Percentiles rank a stretch among this genome's conserved stretches.
Conservation (phyloP, 106 monocot species). For the Ottelia alismoides region DNA sequence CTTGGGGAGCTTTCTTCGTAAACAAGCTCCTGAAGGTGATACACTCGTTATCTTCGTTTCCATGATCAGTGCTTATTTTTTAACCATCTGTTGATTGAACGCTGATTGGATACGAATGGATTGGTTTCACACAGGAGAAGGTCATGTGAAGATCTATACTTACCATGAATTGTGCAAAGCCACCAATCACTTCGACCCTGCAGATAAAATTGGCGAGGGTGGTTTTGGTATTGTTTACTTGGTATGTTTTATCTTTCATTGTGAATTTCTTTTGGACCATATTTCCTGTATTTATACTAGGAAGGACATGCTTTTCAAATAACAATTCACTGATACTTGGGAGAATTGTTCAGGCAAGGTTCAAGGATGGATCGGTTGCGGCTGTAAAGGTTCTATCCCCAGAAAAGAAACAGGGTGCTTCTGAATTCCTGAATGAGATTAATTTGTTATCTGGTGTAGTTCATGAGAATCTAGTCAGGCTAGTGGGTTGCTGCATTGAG, state of each 20-base stretch:
- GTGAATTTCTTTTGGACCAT: neutral
- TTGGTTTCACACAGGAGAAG: no score
- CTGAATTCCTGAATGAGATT: constrained; percentile 64
- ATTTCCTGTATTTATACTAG: neutral
- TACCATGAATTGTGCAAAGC: constrained; percentile 50
- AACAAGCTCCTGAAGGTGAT: no score
- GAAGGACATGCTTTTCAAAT: neutral
- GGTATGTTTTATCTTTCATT: constrained; percentile 14
- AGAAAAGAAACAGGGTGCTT: constrained; percentile 50
- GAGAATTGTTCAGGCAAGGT: constrained; percentile 57
- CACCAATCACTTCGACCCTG: constrained; percentile 33
- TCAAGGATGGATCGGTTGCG: constrained; percentile 51
- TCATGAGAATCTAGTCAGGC: constrained; percentile 62
- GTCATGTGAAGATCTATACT: constrained; percentile 28
- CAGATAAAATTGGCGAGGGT: constrained; percentile 60
- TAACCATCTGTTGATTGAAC: no score
- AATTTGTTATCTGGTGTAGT: constrained; percentile 36
- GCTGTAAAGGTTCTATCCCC: constrained; percentile 63
- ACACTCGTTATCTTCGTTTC: no score
- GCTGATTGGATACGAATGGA: no score
- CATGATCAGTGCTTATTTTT: no score
- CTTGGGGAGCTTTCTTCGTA: no score
- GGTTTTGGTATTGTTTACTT: constrained; percentile 68
- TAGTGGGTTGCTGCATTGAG: constrained; percentile 63
- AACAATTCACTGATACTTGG: neutral